Conservation (phyloP, 495 filamentous ascomycete genomes). For the Xylona heveae region DNA sequence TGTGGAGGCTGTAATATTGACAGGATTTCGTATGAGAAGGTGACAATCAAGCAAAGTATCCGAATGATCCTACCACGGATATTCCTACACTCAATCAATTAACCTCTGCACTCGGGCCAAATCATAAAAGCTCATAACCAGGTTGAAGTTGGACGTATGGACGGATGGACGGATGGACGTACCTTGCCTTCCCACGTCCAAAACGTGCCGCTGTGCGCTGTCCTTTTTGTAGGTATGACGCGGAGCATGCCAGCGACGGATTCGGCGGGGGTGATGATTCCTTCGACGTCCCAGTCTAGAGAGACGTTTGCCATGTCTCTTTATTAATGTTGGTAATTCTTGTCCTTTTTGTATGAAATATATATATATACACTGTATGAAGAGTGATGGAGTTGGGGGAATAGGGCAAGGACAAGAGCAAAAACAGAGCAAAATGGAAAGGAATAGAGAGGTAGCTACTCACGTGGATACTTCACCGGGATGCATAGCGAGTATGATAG, state of each 20-base stretch:
- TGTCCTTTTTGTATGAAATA: no score
- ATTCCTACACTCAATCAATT: no score
- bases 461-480: conserved; percentile 33
- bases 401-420: no score
- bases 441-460: conserved; percentile 5
- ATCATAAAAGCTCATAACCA: no score
- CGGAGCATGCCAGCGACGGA: conserved; percentile 27
- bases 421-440: background rate
- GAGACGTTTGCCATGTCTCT: conserved; percentile 27
- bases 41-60: conserved; percentile 11
- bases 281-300: conserved; percentile 26
- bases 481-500: conserved; percentile 30
- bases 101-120: no score
- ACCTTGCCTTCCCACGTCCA: conserved; percentile 32
- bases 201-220: conserved; percentile 27
- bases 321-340: conserved; percentile 5
- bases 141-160: no score
- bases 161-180: conserved; percentile 8
- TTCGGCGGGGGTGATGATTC: conserved; percentile 25
- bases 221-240: conserved; percentile 25
- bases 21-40: conserved; percentile 13
- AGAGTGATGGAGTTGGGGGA: no score
- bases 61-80: no score
- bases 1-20: no score
- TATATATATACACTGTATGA: no score